Base-by-base conservation (phyloP, 768 basidiomycete genomes). In the Floccularia luteovirens region DNA sequence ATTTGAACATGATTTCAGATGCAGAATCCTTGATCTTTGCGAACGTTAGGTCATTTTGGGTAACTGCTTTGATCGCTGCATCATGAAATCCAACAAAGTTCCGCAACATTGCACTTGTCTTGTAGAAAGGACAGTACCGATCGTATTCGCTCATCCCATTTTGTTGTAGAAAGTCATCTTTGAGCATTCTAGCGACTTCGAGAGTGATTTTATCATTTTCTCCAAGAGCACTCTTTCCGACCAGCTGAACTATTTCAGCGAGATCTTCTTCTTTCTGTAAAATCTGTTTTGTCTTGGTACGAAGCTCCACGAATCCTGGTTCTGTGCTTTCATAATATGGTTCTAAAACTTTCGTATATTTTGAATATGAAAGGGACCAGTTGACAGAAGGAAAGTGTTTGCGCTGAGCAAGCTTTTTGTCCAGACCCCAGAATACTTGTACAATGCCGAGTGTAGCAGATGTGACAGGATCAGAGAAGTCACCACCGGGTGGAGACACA, bases 311-410 rank as follows among this genome's bases (percentile, higher is more conserved):
- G 63, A 99, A 99, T n/a, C 91, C 94, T 3, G 91, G 88, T 52
- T 90, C 82, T 37, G 82, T 82, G 31, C 71, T 64, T 60, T 98
- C 92, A 62, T 98, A 99, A 62, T 92, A 83, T 1, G 86, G 77
- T 52, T 94, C 92, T 28, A 97, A 77, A 7, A 92, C 81, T 57
- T 92, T 93, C 46, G 83, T 87, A 64, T 99, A 98, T 62, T 99
- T 99, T 43, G 96, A 98, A 62, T 98, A 98, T 7, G 96, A 99
- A n/a, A 96, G 68, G 49, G 83, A 96, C 96, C 96, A 99, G 67
- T 99, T 97, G 60, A 99, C 94, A n/a, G 93, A 96, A 1, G 96
- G 96, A 75, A 99, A 99, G 60, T 99, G 93, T 62, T 99, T 98
- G 47, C 94, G 78, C 59, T 98, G 96, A 2, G 96, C 96, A 43